Conservation (phyloP, 768 basidiomycete genomes). For the Russula earlei region DNA sequence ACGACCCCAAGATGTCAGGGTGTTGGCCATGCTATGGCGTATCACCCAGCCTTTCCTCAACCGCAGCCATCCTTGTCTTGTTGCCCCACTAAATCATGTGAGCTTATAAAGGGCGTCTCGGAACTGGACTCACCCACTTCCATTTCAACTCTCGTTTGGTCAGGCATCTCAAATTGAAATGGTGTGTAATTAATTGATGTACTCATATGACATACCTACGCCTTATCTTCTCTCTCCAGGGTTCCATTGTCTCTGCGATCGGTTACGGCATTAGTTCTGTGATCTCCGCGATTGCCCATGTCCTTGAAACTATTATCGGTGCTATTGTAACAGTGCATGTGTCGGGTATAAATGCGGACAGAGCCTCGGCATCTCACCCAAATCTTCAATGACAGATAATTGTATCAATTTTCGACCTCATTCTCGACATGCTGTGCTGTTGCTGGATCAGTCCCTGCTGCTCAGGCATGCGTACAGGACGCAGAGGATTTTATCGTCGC, state of each 20-base stretch:
- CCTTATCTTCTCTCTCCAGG: conserved; percentile 33
- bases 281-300: conserved; percentile 48
- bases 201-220: no score
- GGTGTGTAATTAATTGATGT: no score
- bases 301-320: conserved; percentile 51
- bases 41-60: no score
- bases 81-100: no score
- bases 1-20: no score
- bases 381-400: conserved; percentile 37
- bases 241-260: conserved; percentile 56
- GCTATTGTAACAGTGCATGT: conserved; percentile 45
- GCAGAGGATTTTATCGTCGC: neutral
- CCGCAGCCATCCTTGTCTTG: no score
- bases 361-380: neutral
- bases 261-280: conserved; percentile 49
- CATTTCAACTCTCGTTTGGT: no score
- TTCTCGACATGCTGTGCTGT: conserved; percentile 40
- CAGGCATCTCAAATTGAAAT: no score
- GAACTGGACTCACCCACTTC: no score
- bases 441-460: conserved; percentile 26
- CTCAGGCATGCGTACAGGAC: neutral
- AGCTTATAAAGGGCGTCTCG: no score
- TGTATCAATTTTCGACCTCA: conserved; percentile 54
- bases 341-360: neutral
- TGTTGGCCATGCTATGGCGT: no score